phyloP scores from a whole-genome alignment of 1,139 yeast species.

The Lodderomyces orthopsilosis region DNA sequence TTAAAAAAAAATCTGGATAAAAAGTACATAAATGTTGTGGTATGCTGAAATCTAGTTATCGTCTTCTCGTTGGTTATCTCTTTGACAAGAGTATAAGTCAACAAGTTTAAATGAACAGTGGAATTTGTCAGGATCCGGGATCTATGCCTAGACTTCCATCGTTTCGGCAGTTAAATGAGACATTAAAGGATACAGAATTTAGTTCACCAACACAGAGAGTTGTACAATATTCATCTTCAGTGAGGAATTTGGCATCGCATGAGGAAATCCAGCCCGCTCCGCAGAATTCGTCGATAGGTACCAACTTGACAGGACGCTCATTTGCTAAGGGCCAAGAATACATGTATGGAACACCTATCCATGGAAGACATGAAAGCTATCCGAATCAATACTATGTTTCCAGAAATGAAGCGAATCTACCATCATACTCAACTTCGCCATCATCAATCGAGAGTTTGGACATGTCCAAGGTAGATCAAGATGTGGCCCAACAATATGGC shows the following conservation, averaged over 20 bases:
- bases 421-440: constrained; percentile 8
- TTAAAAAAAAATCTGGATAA: background rate
- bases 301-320: background rate
- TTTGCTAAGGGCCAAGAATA: constrained; percentile 8
- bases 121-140: constrained; percentile 7
- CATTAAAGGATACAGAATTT: constrained; percentile 12
- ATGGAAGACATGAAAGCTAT: constrained; percentile 14
- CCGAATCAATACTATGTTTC: constrained; percentile 14
- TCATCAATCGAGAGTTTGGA: constrained; percentile 9
- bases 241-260: constrained; percentile 3
- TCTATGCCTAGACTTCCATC: constrained; percentile 16
- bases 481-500: background rate
- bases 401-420: constrained; percentile 6
- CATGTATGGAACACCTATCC: constrained; percentile 11
- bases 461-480: constrained; percentile 1
- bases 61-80: background rate
- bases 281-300: background rate
- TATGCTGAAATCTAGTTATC: background rate
- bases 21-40: constrained; percentile 1
- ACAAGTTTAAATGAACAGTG: constrained; percentile 11
- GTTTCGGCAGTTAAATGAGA: constrained; percentile 15
- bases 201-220: constrained; percentile 4
- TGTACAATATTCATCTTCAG: constrained; percentile 5
- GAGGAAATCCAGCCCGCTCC: constrained; percentile 2
- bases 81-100: background rate